These are phyloP conservation scores for Pichia sp. DNA, from an alignment of 1,139 yeast species.

Conservation along the genomic window DNA sequence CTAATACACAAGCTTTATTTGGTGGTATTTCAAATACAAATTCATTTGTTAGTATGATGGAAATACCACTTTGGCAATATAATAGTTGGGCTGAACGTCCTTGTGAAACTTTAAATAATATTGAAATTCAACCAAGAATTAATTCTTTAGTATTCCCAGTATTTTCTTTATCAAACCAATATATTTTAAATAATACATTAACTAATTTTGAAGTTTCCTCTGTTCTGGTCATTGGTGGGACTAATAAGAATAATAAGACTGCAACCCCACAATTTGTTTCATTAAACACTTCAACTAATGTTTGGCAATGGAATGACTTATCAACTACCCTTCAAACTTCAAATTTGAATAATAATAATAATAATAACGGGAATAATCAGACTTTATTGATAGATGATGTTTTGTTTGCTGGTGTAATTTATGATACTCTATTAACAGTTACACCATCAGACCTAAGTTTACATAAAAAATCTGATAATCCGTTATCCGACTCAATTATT, in stretches of 20 bases:
- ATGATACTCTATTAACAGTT: constrained; percentile 35
- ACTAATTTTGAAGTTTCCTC: constrained; percentile 28
- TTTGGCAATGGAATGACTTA: constrained; percentile 38
- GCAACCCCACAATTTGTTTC: constrained; percentile 36
- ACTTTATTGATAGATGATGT: constrained; percentile 18
- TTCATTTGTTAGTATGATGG: constrained; percentile 59
- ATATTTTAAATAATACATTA: constrained; percentile 18
- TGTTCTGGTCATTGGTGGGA: constrained; percentile 35
- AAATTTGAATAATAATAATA: constrained; percentile 21
- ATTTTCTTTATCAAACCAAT: constrained; percentile 22
- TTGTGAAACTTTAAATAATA: constrained; percentile 25
- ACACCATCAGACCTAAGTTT: constrained; percentile 2
- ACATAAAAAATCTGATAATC: constrained; percentile 10
- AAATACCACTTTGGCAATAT: constrained; percentile 55
- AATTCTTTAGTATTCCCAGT: constrained; percentile 44
- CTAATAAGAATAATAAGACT: constrained; percentile 15
- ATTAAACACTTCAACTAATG: constrained; percentile 31
- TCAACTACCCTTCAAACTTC: neutral
- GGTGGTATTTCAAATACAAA: constrained; percentile 46
- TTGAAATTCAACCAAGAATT: constrained; percentile 41
- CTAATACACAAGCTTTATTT: constrained; percentile 36
- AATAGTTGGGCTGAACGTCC: constrained; percentile 51
- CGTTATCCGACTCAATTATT: constrained; percentile 18
- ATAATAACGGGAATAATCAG: no score
- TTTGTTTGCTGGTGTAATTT: constrained; percentile 36